phyloP scores from a whole-genome alignment of 129 eudicot genomes.

The Kitagawia praeruptora region DNA sequence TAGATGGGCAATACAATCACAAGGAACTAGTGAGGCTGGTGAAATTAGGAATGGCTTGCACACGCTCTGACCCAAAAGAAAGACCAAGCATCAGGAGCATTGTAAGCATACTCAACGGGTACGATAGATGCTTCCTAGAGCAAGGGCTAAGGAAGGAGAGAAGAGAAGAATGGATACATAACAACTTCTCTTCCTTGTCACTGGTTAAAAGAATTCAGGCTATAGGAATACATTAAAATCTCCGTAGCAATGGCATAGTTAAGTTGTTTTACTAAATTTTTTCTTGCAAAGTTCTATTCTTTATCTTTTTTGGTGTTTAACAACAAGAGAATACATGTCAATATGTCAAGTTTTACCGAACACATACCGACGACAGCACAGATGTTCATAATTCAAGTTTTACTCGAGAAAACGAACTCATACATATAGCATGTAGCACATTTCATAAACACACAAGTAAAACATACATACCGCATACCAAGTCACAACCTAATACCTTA shows the following conservation, averaged over 20 bases:
- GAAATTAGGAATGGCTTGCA: conserved; percentile 72
- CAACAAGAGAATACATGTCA: no score
- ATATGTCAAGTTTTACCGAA: no score
- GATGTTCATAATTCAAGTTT: no score
- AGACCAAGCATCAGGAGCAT: conserved; percentile 74
- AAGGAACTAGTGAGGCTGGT: conserved; percentile 53
- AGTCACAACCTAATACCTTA: no score
- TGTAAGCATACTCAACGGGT: conserved; percentile 67
- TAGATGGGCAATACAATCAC: conserved; percentile 53
- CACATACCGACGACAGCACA: no score
- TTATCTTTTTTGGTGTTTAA: no score
- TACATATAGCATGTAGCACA: no score
- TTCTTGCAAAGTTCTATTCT: not conserved
- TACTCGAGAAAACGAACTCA: no score
- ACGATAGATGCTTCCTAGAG: conserved; percentile 37
- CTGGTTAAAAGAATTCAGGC: conserved; percentile 66
- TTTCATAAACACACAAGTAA: no score
- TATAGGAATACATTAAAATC: conserved; percentile 40
- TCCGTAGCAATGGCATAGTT: not conserved
- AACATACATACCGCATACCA: no score
- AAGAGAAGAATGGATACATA: conserved; percentile 64
- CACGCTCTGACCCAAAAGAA: conserved; percentile 51
- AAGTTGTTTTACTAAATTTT: not conserved
- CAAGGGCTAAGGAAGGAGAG: conserved; percentile 37
- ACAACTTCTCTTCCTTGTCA: conserved; percentile 47